Conservation (phyloP, 139 green algal species). For the Auxenochlorella pyrenoidosa region DNA sequence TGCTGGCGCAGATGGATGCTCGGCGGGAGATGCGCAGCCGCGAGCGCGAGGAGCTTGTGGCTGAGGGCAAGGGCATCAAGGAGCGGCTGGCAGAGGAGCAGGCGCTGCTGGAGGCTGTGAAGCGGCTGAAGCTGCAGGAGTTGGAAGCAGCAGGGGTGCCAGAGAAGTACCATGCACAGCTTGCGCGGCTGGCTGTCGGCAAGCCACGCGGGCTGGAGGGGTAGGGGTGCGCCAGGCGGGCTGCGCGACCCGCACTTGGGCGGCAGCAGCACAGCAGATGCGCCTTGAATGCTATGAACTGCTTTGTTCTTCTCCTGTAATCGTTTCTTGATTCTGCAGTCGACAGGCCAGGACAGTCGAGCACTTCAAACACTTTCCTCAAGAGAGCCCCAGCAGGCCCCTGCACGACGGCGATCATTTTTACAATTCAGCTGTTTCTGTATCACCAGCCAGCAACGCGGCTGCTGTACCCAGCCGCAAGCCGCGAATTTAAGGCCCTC, state of each 20-base stretch:
- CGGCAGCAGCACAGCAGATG: background rate
- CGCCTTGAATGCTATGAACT: background rate
- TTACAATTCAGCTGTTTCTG: background rate
- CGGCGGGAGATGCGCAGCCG: conserved; percentile 1
- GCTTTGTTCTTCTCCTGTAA: background rate
- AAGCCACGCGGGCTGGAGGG: background rate
- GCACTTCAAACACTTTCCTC: too few species aligned
- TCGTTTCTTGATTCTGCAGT: too few species aligned
- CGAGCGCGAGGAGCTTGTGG: conserved; percentile 19
- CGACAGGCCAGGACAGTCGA: too few species aligned
- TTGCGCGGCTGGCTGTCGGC: background rate
- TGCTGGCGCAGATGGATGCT: conserved; percentile 37
- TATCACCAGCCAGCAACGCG: background rate
- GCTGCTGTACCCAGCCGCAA: too few species aligned
- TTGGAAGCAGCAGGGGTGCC: conserved; percentile 25
- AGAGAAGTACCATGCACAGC: conserved; percentile 26
- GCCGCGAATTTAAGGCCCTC: too few species aligned
- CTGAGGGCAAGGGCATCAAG: conserved; percentile 10
- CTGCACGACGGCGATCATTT: background rate
- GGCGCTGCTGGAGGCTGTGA: conserved; percentile 36
- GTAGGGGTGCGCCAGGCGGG: background rate
- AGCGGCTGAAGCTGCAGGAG: conserved; percentile 33
- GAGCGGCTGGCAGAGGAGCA: conserved; percentile 19
- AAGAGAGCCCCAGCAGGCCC: too few species aligned
- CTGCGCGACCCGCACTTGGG: background rate